A percentile compares a stretch with the other conserved stretches of the same genome.
phyloP scores from a whole-genome alignment of 2,329 filamentous ascomycete species.

The Calonectria hongkongensis region DNA sequence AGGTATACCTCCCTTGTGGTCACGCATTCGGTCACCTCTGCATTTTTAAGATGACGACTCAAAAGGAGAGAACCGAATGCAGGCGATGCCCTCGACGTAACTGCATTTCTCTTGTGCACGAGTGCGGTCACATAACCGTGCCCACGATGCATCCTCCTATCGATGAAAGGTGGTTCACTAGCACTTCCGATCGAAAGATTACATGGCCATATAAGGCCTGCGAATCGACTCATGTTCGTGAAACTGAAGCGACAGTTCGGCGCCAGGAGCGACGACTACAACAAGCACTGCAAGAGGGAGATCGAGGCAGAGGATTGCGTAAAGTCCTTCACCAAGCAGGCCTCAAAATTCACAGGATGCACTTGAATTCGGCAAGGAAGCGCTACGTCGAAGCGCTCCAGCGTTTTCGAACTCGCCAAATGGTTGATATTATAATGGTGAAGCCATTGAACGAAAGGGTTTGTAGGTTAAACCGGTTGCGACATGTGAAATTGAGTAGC shows the following conservation, averaged over 20 bases:
- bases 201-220: neutral
- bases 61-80: too few relatives aligned
- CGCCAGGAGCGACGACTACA: conserved; percentile 4
- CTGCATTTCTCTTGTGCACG: neutral
- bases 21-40: neutral
- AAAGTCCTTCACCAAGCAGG: neutral
- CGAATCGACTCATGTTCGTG: neutral
- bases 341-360: neutral
- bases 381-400: neutral
- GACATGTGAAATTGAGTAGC: too few relatives aligned
- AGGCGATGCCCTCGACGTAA: conserved; percentile 3
- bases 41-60: neutral
- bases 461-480: neutral
- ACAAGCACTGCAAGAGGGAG: neutral
- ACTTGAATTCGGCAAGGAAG: neutral
- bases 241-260: neutral
- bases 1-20: neutral
- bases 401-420: neutral
- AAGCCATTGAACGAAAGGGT: neutral
- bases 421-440: neutral
- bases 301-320: neutral
- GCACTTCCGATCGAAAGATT: neutral
- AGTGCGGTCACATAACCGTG: neutral
- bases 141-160: neutral
- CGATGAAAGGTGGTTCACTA: neutral